Evolutionary conservation across 352 stramenopile species (phyloP).

Genomic region (Pythium graminicola): DNA sequence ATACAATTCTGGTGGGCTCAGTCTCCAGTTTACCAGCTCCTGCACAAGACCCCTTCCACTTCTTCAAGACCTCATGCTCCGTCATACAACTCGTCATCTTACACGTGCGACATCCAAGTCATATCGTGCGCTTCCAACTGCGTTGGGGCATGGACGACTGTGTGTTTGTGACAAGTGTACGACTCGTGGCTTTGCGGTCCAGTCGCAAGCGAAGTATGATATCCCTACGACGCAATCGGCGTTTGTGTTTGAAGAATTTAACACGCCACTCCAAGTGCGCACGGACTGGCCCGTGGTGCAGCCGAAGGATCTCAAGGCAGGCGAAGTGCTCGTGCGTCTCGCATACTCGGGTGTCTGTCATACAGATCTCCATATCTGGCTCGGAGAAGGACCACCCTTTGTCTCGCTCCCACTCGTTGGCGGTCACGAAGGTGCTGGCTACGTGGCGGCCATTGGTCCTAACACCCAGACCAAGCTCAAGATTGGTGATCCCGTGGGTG

Average conservation of each 20-base stretch:
- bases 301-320: constrained; percentile 33
- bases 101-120: no score
- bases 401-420: constrained; percentile 42
- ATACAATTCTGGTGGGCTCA: no score
- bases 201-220: constrained; percentile 34
- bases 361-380: constrained; percentile 42
- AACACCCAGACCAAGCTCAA: constrained; percentile 40
- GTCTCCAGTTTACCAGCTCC: no score
- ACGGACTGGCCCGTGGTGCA: constrained; percentile 43
- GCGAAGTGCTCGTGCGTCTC: constrained; percentile 44
- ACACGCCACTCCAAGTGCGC: constrained; percentile 38
- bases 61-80: no score
- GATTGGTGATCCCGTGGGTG: constrained; percentile 41
- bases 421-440: constrained; percentile 51
- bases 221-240: constrained; percentile 47
- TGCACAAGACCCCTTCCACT: no score
- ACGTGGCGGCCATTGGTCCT: constrained; percentile 41
- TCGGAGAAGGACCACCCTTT: constrained; percentile 28
- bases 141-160: no score
- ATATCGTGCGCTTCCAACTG: no score
- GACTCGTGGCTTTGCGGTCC: constrained; percentile 11
- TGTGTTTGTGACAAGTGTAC: no score
- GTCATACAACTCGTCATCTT: no score
- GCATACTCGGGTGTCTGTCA: constrained; percentile 48
- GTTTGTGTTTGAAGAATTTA: constrained; percentile 43